Evolutionary conservation across 306 rosid genomes (phyloP), one percentile per base, ranked within the genome.

Genomic region (Cucumis cinereus): DNA sequence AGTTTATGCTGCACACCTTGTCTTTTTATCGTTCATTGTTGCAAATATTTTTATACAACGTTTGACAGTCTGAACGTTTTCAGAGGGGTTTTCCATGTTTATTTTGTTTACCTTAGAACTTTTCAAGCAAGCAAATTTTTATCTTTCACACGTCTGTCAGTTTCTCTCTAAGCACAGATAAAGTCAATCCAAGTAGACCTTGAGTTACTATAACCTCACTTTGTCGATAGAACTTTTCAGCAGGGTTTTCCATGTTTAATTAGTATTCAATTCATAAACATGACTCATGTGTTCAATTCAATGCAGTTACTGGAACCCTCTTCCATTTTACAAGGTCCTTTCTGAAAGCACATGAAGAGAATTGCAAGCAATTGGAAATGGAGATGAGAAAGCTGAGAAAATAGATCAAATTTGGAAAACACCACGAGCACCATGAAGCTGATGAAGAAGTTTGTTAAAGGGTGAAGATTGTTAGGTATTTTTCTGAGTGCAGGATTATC

Each of bases 321-420:
- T 77, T 88, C 76, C 92, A 90, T 74, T 93, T 93, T 82, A 82
- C 77, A 69, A 85, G 92, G 81, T 77, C 90, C 85, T 93, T 93
- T 78, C 88, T 93, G 86, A 93, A 90, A 90, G 98, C 97, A 45
- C 96, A 91, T 23, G 97, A 90, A 74, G 98, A 93, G 88, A 93
- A 93, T 80, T 24, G 78, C 84, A 93, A 90, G 79, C 97, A 91
- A 83, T 92, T 89, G 73, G 98, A 93, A 79, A 67, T 86, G 84
- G 97, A 93, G 85, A 87, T 79, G 82, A 93, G 89, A 87, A 93
- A 85, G 82, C 90, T 87, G 13, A 90, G 83, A 77, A 93, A 88
- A 84, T 96, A 90, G 83, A 91, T 90, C 13, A 93, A 91, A 79
- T 86, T 84, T n/a, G 89, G 90, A 90, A 67, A 93, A 85, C 82